These are phyloP conservation scores for Poa pratensis DNA, from an alignment of 176 grass and related monocot species.

Conservation along the genomic window DNA sequence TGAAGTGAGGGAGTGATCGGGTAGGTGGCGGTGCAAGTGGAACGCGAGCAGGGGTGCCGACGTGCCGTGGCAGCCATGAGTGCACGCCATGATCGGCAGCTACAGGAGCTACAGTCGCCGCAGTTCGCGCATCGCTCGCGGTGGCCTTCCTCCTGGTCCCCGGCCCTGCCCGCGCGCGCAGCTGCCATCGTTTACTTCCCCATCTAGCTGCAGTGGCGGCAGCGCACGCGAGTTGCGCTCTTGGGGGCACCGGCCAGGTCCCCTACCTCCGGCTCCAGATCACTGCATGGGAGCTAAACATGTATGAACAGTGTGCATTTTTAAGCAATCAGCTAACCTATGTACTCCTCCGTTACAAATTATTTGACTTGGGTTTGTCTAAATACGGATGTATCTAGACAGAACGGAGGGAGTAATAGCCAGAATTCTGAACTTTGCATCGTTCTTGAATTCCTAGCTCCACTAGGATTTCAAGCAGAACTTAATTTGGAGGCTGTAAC, in stretches of 20 bases:
- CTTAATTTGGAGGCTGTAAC: too few relatives aligned
- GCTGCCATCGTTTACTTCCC: slow-evolving; percentile 11
- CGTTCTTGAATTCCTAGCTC: too few relatives aligned
- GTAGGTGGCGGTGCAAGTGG: neutral
- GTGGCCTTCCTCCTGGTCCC: slow-evolving; percentile 8
- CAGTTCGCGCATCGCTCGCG: slow-evolving; percentile 23
- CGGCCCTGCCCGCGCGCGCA: neutral
- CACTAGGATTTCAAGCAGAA: too few relatives aligned
- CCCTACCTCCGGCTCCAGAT: neutral
- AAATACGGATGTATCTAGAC: too few relatives aligned
- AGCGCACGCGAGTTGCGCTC: slow-evolving; percentile 8
- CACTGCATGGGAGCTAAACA: neutral
- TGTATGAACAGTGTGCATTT: neutral
- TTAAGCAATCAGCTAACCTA: too few relatives aligned
- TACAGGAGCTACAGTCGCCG: slow-evolving; percentile 17
- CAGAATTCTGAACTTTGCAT: neutral
- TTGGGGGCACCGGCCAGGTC: neutral
- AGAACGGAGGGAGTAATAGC: too few relatives aligned
- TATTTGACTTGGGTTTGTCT: too few relatives aligned
- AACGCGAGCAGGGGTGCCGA: slow-evolving; percentile 4
- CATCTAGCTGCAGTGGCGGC: neutral
- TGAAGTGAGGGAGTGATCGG: neutral
- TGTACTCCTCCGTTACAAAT: too few relatives aligned
- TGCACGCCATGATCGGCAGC: neutral
- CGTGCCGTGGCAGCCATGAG: neutral